phyloP scores from a whole-genome alignment of 148 eudicot genomes.

The Mesembryanthemum crystallinum region DNA sequence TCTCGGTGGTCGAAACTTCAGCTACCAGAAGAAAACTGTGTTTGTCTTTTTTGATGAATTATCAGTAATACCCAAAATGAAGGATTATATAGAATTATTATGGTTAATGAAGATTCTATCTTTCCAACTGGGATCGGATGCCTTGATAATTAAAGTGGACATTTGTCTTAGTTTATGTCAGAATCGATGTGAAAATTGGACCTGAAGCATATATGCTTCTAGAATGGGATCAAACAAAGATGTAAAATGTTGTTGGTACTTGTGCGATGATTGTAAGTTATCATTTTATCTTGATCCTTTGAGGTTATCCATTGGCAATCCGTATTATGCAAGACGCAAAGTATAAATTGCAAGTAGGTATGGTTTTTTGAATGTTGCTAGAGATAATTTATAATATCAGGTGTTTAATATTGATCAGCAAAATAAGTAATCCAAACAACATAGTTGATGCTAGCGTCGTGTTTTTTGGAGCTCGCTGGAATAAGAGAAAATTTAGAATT shows the following conservation, averaged over 20 bases:
- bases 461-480: no score
- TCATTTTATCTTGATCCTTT: background rate
- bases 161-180: background rate
- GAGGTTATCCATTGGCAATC: background rate
- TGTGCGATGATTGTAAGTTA: no score
- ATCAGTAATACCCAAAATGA: background rate
- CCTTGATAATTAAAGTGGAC: background rate
- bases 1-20: background rate
- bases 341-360: no score
- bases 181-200: background rate
- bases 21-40: background rate
- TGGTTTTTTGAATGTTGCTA: no score
- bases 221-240: background rate
- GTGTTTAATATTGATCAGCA: no score
- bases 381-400: no score
- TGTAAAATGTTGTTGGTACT: background rate
- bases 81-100: background rate
- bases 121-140: constrained; percentile 24
- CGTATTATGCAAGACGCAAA: no score
- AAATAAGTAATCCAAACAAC: no score
- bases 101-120: background rate
- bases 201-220: constrained; percentile 14
- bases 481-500: no score
- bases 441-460: no score
- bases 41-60: background rate